Percentiles rank a stretch among this genome's conserved stretches.
phyloP scores from a whole-genome alignment of 73 alveolate species.

The Breviolum minutum region DNA sequence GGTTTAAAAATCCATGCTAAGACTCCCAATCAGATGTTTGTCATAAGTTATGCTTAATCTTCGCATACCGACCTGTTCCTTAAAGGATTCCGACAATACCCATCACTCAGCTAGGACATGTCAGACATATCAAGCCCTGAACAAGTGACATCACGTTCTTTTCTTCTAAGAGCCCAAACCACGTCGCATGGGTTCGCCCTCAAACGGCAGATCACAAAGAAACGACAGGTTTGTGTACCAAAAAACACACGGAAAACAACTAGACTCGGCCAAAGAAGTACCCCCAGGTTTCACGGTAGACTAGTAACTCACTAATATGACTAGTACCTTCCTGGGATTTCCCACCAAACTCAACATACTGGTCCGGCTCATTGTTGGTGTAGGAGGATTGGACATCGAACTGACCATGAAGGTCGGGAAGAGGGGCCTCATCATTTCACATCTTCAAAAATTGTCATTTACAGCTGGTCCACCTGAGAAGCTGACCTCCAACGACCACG shows the following conservation, averaged over 20 bases:
- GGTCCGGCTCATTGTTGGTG: constrained; percentile 29
- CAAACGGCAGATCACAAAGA: not conserved
- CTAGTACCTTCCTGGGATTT: not conserved
- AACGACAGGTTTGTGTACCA: too few relatives aligned
- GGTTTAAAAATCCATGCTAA: not conserved
- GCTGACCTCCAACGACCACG: constrained; percentile 10
- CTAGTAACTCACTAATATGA: too few relatives aligned
- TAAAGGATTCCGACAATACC: too few relatives aligned
- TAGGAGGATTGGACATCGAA: not conserved
- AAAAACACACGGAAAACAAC: too few relatives aligned
- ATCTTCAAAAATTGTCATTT: not conserved
- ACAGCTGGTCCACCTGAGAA: not conserved
- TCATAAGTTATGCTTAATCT: too few relatives aligned
- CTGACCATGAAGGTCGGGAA: constrained; percentile 4
- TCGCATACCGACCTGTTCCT: constrained; percentile 1
- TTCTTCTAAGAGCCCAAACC: not conserved
- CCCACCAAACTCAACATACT: constrained; percentile 23
- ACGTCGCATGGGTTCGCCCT: not conserved
- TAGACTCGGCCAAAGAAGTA: too few relatives aligned
- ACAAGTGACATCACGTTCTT: not conserved
- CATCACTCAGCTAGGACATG: too few relatives aligned
- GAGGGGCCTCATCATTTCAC: constrained; percentile 5
- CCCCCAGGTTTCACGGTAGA: too few relatives aligned
- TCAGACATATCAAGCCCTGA: too few relatives aligned
- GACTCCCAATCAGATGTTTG: not conserved